phyloP scores from a whole-genome alignment of 2,329 filamentous ascomycete genomes.

The Claviceps arundinis region DNA sequence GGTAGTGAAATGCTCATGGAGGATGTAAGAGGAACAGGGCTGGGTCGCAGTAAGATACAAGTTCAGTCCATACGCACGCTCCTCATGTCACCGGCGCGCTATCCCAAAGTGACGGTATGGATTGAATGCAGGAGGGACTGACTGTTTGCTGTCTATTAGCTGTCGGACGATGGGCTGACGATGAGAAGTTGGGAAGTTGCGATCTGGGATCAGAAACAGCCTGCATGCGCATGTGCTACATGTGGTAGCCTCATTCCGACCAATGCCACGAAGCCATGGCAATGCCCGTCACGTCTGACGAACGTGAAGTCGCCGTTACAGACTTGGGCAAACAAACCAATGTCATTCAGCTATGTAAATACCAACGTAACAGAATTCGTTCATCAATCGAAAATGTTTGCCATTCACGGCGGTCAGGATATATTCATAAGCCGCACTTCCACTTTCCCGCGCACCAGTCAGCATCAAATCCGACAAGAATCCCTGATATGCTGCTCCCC shows the following conservation, averaged over 20 bases:
- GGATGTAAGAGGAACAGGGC: not conserved
- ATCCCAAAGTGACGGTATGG: conserved; percentile 2
- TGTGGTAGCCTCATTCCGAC: not conserved
- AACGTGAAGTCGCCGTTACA: not conserved
- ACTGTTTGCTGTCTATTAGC: not conserved
- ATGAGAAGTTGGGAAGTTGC: conserved; percentile 1
- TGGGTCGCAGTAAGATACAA: not conserved
- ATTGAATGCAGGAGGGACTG: conserved; percentile 7
- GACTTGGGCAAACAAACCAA: not conserved
- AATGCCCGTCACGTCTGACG: not conserved
- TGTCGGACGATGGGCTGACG: not conserved
- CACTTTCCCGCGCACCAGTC: not conserved
- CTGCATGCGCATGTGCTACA: not conserved
- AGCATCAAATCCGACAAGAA: not conserved
- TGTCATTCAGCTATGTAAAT: not conserved
- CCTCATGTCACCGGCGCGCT: not conserved
- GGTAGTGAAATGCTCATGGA: not conserved
- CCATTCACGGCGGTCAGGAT: not conserved
- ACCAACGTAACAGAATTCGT: not conserved
- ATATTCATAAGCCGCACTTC: conserved; percentile 1
- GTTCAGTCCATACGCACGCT: not conserved
- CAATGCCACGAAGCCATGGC: not conserved
- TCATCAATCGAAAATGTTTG: conserved; percentile 1
- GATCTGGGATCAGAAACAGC: conserved; percentile 5
- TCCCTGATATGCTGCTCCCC: not conserved